phyloP scores from a whole-genome alignment of 352 stramenopile genomes.

The Pythium grandisporangium region DNA sequence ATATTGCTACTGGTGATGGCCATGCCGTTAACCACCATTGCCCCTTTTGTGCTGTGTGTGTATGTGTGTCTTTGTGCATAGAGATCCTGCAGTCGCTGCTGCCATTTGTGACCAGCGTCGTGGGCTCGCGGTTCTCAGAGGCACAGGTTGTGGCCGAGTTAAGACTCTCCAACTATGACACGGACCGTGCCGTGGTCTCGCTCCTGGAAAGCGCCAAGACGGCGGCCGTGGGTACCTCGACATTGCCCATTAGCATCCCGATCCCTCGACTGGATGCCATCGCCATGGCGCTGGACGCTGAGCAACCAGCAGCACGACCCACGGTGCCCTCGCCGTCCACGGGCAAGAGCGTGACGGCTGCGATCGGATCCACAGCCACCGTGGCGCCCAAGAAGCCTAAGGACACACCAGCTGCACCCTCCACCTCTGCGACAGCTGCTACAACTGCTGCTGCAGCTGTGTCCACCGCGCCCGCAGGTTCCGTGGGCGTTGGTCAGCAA shows the following conservation, averaged over 20 bases:
- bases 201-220: conserved; percentile 66
- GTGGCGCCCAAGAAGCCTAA: background rate
- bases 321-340: too few species aligned
- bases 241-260: conserved; percentile 54
- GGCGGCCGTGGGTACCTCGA: conserved; percentile 15
- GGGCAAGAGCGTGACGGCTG: conserved; percentile 32
- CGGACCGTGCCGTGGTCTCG: conserved; percentile 63
- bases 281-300: conserved; percentile 31
- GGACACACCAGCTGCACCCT: too few species aligned
- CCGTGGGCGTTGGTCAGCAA: conserved; percentile 12
- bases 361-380: conserved; percentile 23
- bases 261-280: conserved; percentile 56
- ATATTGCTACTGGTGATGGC: too few species aligned
- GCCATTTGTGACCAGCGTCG: conserved; percentile 39
- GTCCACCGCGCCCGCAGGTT: conserved; percentile 8
- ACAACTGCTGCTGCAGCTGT: too few species aligned
- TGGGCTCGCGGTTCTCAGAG: conserved; percentile 43
- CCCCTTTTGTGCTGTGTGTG: background rate
- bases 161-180: conserved; percentile 65
- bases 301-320: too few species aligned
- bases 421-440: too few species aligned
- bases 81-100: conserved; percentile 50
- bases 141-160: conserved; percentile 62
- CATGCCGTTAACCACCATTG: too few species aligned
- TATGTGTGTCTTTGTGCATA: background rate